Percentiles rank a stretch among this genome's conserved stretches.
Evolutionary conservation across 2,329 filamentous ascomycete species (phyloP).

Genomic region (Neofusicoccum cordaticola): DNA sequence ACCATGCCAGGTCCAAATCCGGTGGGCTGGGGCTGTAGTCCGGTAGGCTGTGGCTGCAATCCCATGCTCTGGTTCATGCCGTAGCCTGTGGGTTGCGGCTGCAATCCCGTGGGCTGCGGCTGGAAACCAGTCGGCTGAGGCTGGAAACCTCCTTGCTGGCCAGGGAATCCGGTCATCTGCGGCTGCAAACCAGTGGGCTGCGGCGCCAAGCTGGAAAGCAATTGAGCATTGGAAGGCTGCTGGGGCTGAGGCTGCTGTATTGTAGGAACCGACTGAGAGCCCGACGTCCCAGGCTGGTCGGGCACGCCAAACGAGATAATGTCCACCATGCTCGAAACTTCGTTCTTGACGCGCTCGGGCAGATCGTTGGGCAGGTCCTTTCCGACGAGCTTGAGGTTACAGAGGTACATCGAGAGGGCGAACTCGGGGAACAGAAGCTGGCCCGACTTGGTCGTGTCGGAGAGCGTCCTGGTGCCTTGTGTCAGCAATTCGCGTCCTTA

Average conservation of each 20-base stretch:
- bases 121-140: conserved; percentile 71
- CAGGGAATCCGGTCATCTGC: conserved; percentile 45
- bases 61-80: conserved; percentile 40
- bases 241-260: conserved; percentile 54
- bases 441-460: conserved; percentile 93
- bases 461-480: conserved; percentile 65
- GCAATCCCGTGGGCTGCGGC: conserved; percentile 71
- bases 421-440: conserved; percentile 98
- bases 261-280: conserved; percentile 46
- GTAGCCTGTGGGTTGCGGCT: conserved; percentile 48
- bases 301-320: conserved; percentile 94
- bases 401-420: conserved; percentile 96
- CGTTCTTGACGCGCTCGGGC: conserved; percentile 86
- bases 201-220: conserved; percentile 57
- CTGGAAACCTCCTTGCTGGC: conserved; percentile 40
- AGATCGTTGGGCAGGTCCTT: conserved; percentile 72
- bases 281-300: conserved; percentile 55
- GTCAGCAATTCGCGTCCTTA: conserved; percentile 21
- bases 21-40: conserved; percentile 55
- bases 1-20: conserved; percentile 49
- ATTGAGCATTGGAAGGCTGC: conserved; percentile 66
- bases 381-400: conserved; percentile 86
- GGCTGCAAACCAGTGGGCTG: conserved; percentile 43
- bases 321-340: conserved; percentile 99
- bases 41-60: conserved; percentile 75